Base-by-base conservation (phyloP, 345 rosid species). In the Corchorus olitorius region DNA sequence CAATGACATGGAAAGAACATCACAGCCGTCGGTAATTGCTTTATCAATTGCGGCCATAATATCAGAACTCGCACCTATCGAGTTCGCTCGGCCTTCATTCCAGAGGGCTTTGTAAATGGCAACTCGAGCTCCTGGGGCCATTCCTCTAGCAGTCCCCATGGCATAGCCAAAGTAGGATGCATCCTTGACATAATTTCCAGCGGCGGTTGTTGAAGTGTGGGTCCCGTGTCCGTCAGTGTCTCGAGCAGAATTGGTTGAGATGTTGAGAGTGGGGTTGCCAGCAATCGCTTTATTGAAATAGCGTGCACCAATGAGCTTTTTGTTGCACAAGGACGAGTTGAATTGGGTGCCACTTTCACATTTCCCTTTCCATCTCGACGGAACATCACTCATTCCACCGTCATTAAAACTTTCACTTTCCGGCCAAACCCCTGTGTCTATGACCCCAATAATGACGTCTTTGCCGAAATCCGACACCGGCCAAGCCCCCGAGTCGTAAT, bases 161-260 rank as follows among this genome's bases (percentile, higher is more conserved):
- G 88, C 90, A 64, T 88, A 88, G 14, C 86, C 87, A 8, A 88
- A 88, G 75, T 48, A 87, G 0, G 90, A 83, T 1, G 83, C 86
- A 4, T 63, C 81, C 12, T 72, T 66, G 14, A 88, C 81, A 39
- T 5, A 74, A 56, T 45, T 82, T 41, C 90, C 90, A 1, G 90
- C 92, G 0, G 88, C 90, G 2, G 89, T 89, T 53, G 83, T 75
- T 3, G 92, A 85, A 16, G 90, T 87, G 75, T 89, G 92, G 5
- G 90, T 89, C 70, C 90, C 92, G 13, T 89, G 92, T 4, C 92
- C 92, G 2, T 70, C 75, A 0, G 81, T 81, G 76, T 89, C 90
- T 0, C 90, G 79, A 0, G 89, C 16, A n/a, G 92, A 87, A 73
- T 89, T 89, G 87, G 84, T 82, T 39, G 81, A n/a, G 2, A 87